Percentiles rank a stretch among this genome's conserved stretches.
Evolutionary conservation across 2,329 filamentous ascomycete species (phyloP).

Genomic region (Clarireedia monteithiana): DNA sequence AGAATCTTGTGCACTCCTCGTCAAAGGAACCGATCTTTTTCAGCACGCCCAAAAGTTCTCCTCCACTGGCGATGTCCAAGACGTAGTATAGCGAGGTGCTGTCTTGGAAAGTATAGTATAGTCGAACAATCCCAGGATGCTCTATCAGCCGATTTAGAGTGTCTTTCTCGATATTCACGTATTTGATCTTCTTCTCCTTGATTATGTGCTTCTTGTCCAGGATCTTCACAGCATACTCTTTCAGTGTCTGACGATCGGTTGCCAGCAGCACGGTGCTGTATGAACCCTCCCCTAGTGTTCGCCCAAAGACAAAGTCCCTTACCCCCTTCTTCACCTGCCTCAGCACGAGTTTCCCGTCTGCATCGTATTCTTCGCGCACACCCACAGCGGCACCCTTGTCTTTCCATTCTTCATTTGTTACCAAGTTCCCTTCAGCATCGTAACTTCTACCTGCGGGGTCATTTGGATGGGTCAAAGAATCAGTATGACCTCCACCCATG

Average conservation of each 20-base stretch:
- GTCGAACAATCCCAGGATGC: conserved; percentile 88
- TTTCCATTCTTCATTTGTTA: conserved; percentile 84
- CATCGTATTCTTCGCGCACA: conserved; percentile 74
- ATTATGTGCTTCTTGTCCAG: conserved; percentile 98
- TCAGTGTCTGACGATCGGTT: conserved; percentile 85
- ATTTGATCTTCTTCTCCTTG: conserved; percentile 99
- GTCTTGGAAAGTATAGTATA: conserved; percentile 99
- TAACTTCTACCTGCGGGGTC: conserved; percentile 37
- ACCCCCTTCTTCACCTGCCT: conserved; percentile 93
- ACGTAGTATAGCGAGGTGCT: conserved; percentile 96
- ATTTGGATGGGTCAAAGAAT: conserved; percentile 20
- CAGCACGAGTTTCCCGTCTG: conserved; percentile 72
- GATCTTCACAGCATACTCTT: conserved; percentile 97
- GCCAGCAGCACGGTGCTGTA: conserved; percentile 95
- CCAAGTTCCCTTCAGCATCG: conserved; percentile 47
- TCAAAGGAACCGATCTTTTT: conserved; percentile 96
- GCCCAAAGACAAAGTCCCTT: conserved; percentile 90
- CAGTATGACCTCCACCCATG: conserved; percentile 48
- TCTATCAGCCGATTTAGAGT: conserved; percentile 93
- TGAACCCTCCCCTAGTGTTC: conserved; percentile 86
- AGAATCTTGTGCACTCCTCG: conserved; percentile 88
- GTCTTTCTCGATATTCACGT: conserved; percentile 99
- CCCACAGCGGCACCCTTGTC: conserved; percentile 86
- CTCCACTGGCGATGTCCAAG: conserved; percentile 83
- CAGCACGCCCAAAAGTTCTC: conserved; percentile 83